Conservation (phyloP, 345 rosid genomes). For the Eucalyptus polybractea region DNA sequence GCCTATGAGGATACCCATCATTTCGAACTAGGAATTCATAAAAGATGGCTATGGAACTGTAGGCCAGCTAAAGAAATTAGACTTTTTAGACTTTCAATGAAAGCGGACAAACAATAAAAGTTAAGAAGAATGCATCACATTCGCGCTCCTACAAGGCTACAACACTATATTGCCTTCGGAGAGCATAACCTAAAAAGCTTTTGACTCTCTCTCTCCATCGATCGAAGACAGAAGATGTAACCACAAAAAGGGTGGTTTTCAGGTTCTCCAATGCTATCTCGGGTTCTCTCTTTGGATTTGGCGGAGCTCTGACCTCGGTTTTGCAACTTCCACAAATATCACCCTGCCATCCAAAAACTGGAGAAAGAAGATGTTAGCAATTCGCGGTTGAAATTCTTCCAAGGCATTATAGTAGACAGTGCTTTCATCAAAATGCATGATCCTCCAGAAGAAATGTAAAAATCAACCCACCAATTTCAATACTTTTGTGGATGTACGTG, state of each 20-base stretch:
- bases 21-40: background rate
- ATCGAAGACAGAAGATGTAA: background rate
- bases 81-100: background rate
- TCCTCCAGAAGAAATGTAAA: background rate
- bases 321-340: conserved; percentile 70
- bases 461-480: background rate
- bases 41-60: background rate
- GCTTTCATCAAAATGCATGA: background rate
- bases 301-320: conserved; percentile 41
- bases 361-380: background rate
- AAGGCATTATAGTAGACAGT: background rate
- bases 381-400: background rate
- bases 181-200: background rate
- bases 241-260: background rate
- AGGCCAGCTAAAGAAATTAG: background rate
- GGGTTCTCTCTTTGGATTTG: conserved; percentile 13
- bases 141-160: background rate
- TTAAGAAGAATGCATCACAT: background rate
- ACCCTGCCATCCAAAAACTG: conserved; percentile 84
- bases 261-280: background rate
- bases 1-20: background rate
- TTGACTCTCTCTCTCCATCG: background rate
- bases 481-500: background rate
- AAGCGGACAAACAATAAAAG: background rate
- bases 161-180: background rate